These are phyloP conservation scores for Fusarium sp. DNA, from an alignment of 2,329 filamentous ascomycete species.

Conservation along the genomic window DNA sequence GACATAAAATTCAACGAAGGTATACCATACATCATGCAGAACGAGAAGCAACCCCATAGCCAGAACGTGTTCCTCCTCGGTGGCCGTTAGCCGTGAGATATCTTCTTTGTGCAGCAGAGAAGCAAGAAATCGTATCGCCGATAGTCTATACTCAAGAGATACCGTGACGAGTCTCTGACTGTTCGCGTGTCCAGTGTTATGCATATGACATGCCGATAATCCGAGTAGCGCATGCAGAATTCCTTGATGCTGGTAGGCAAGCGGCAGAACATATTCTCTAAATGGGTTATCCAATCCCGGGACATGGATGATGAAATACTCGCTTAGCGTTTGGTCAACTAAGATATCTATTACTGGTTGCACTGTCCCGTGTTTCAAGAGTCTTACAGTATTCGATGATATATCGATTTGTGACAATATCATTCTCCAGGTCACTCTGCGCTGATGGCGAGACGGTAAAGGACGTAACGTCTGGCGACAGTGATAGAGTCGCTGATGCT, in stretches of 20 bases:
- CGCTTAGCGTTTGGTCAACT: conserved; percentile 36
- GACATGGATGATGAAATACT: conserved; percentile 29
- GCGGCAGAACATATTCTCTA: conserved; percentile 30
- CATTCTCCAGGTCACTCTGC: background rate
- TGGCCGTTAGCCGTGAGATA: background rate
- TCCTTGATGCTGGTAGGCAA: conserved; percentile 37
- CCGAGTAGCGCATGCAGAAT: conserved; percentile 42
- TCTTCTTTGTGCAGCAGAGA: conserved; percentile 31
- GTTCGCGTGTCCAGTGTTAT: conserved; percentile 14
- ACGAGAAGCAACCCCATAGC: conserved; percentile 39
- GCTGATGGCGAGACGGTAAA: background rate
- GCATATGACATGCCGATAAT: conserved; percentile 38
- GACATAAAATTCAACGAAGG: accelerated
- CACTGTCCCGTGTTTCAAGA: no score
- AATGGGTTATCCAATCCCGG: conserved; percentile 37
- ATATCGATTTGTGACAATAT: background rate
- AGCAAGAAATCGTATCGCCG: conserved; percentile 34
- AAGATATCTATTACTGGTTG: background rate
- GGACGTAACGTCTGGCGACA: background rate
- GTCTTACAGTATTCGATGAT: conserved; percentile 22
- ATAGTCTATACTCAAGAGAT: conserved; percentile 34
- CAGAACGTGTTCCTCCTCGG: conserved; percentile 37
- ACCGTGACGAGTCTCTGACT: conserved; percentile 11
- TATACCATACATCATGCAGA: conserved; percentile 36
- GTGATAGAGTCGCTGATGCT: background rate